phyloP scores from a whole-genome alignment of 306 rosid species.

The Lathyrus aphaca region DNA sequence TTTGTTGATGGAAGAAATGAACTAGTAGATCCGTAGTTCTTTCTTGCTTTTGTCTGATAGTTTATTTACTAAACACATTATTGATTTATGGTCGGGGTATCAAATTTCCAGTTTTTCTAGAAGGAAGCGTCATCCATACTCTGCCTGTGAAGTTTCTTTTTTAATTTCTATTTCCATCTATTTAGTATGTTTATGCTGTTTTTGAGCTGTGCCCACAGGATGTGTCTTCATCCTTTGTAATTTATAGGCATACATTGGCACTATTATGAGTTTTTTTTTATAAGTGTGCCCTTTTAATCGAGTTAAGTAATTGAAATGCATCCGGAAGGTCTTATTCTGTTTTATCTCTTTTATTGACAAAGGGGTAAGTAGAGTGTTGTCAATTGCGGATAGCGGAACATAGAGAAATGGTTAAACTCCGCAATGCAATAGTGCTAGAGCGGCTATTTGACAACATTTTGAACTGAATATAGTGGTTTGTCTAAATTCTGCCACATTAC shows the following conservation, averaged over 20 bases:
- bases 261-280: conserved; percentile 15
- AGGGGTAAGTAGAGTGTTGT: not conserved
- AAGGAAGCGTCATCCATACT: not conserved
- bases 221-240: conserved; percentile 7
- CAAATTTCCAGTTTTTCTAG: conserved; percentile 3
- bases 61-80: not conserved
- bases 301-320: not conserved
- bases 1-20: conserved; percentile 10
- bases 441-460: too few species aligned
- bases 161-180: conserved; percentile 1
- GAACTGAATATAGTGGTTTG: too few species aligned
- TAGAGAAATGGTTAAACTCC: too few species aligned
- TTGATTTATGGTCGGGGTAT: conserved; percentile 16
- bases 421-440: too few species aligned
- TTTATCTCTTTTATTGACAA: conserved; percentile 18
- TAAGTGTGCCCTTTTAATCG: not conserved
- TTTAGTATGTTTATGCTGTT: conserved; percentile 13
- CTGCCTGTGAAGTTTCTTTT: not conserved
- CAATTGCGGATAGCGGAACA: too few species aligned
- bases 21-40: conserved; percentile 19
- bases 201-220: not conserved
- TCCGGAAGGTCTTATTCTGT: not conserved
- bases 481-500: too few species aligned
- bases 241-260: conserved; percentile 19
- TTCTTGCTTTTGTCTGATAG: conserved; percentile 5